Evolutionary conservation across 129 eudicot species (phyloP).

Genomic region (Lonicera japonica): DNA sequence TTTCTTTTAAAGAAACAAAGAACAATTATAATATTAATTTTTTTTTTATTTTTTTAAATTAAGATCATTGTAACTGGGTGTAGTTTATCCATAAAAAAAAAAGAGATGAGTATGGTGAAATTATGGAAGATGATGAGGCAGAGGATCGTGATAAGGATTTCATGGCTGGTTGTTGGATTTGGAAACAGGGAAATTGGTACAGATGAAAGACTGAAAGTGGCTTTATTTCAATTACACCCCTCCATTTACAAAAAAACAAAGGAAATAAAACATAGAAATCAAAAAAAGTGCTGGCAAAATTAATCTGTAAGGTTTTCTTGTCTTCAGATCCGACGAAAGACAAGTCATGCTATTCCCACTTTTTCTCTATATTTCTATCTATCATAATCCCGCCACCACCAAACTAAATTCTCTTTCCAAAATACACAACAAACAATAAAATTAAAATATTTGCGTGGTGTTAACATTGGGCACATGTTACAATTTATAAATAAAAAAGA

Average conservation of each 20-base stretch:
- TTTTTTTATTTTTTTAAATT: background rate
- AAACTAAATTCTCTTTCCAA: no score
- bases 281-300: conserved; percentile 1
- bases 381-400: no score
- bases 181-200: conserved; percentile 12
- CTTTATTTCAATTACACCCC: conserved; percentile 21
- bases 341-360: conserved; percentile 25
- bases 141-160: conserved; percentile 6
- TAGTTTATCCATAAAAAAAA: no score
- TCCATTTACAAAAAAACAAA: no score
- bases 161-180: conserved; percentile 23
- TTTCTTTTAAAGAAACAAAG: background rate
- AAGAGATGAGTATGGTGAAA: conserved; percentile 14
- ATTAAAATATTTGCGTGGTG: no score
- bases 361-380: no score
- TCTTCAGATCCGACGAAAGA: conserved; percentile 58
- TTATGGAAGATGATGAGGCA: no score
- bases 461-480: no score
- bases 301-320: conserved; percentile 37
- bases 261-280: conserved; percentile 29
- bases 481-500: no score
- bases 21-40: conserved; percentile 11
- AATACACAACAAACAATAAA: no score
- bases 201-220: conserved; percentile 17
- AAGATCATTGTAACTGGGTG: no score